These are phyloP conservation scores for Daldinia loculata DNA, from an alignment of 495 filamentous ascomycete genomes.

Conservation along the genomic window DNA sequence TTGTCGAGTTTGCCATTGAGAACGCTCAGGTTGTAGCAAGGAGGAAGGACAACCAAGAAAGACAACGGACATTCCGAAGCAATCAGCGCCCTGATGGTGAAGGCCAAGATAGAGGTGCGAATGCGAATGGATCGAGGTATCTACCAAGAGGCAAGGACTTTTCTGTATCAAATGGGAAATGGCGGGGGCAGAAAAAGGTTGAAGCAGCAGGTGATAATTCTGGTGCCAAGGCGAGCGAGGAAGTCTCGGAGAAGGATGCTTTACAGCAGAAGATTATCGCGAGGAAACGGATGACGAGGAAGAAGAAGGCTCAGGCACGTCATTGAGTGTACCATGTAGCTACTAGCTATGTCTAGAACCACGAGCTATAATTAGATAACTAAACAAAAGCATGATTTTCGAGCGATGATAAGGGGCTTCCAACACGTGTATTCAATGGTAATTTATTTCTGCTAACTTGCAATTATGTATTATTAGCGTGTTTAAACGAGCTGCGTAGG, in stretches of 20 bases:
- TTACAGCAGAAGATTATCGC: conserved; percentile 59
- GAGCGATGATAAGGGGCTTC: not conserved
- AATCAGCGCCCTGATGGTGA: not conserved
- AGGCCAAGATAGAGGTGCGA: not conserved
- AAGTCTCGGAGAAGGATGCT: conserved; percentile 45
- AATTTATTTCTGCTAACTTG: conserved; percentile 3
- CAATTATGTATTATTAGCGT: not conserved
- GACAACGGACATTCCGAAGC: conserved; percentile 40
- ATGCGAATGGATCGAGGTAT: not conserved
- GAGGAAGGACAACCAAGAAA: conserved; percentile 75
- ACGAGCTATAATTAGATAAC: not conserved
- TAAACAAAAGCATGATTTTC: no score
- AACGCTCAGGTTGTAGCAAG: conserved; percentile 92
- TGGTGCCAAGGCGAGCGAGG: conserved; percentile 22
- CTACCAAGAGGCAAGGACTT: conserved; percentile 40
- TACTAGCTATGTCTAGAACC: not conserved
- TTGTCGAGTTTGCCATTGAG: conserved; percentile 98
- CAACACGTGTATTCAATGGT: not conserved
- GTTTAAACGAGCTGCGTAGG: conserved; percentile 3
- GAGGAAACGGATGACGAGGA: conserved; percentile 57
- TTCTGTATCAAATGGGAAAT: conserved; percentile 43
- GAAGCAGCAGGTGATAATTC: conserved; percentile 17
- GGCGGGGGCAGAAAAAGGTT: conserved; percentile 26
- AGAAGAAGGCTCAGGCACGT: conserved; percentile 58
- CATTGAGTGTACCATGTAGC: not conserved